Conservation (phyloP, 768 basidiomycete species). For the Termitomyces sp. region DNA sequence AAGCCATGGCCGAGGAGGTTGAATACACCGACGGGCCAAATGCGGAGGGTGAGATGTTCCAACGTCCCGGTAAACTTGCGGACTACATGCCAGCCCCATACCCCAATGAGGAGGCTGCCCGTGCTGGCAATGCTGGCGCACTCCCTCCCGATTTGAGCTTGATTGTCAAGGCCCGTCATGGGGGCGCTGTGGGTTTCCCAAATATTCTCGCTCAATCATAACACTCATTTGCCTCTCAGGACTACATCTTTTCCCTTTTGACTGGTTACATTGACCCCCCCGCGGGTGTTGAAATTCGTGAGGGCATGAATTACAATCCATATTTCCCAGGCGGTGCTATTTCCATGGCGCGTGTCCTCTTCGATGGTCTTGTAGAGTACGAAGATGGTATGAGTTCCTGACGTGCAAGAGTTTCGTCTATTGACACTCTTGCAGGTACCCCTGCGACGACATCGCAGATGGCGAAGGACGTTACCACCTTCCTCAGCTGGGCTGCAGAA, state of each 20-base stretch:
- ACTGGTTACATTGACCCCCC: constrained; percentile 98
- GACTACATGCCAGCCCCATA: constrained; percentile 96
- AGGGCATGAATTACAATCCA: constrained; percentile 98
- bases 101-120: constrained; percentile 96
- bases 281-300: constrained; percentile 89
- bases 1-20: constrained; percentile 90
- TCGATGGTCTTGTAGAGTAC: constrained; percentile 95
- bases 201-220: not conserved
- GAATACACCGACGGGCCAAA: constrained; percentile 97
- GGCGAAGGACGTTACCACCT: constrained; percentile 97
- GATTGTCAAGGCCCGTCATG: constrained; percentile 97
- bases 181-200: constrained; percentile 71
- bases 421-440: constrained; percentile 50
- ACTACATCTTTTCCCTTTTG: constrained; percentile 95
- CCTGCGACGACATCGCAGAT: constrained; percentile 97
- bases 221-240: constrained; percentile 37
- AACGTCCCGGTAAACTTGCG: constrained; percentile 95
- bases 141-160: constrained; percentile 95
- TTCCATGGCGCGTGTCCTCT: constrained; percentile 95
- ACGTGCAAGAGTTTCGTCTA: no score
- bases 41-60: constrained; percentile 96
- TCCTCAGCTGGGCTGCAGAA: constrained; percentile 96
- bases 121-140: constrained; percentile 91
- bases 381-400: constrained; percentile 66
- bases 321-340: constrained; percentile 99